Conservation (phyloP, 2,329 filamentous ascomycete genomes). For the Sporothrix curviconia region DNA sequence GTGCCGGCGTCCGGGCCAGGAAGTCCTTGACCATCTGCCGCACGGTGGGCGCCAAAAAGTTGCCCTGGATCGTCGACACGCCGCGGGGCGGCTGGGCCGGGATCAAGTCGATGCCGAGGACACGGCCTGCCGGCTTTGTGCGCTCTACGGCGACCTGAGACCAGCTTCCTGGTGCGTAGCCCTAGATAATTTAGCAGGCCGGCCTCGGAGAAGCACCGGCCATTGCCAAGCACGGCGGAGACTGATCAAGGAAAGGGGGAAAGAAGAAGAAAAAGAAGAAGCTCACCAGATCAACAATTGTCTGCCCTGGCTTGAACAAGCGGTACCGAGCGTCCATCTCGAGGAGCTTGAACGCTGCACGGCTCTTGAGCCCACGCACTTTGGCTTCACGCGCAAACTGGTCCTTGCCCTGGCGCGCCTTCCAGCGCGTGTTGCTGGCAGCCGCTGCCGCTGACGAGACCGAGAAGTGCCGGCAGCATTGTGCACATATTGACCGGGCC, state of each 20-base stretch:
- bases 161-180: constrained; percentile 71
- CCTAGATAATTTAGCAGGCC: constrained; percentile 36
- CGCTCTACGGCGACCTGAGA: constrained; percentile 74
- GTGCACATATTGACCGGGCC: too few relatives aligned
- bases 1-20: constrained; percentile 43
- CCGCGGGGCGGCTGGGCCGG: constrained; percentile 85
- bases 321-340: constrained; percentile 82
- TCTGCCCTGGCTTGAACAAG: constrained; percentile 73
- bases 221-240: too few relatives aligned
- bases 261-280: constrained; percentile 7
- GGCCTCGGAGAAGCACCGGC: too few relatives aligned
- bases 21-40: constrained; percentile 71
- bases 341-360: constrained; percentile 87
- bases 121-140: constrained; percentile 67
- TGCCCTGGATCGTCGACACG: constrained; percentile 90
- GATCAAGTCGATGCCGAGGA: constrained; percentile 90
- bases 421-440: constrained; percentile 72
- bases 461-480: not conserved
- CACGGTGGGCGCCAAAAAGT: constrained; percentile 74
- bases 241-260: not conserved
- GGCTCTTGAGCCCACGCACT: constrained; percentile 74
- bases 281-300: constrained; percentile 81
- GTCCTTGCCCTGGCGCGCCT: constrained; percentile 69
- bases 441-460: not conserved
- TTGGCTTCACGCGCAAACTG: constrained; percentile 66